Base-by-base conservation (phyloP, 192 early-diverging fungal genomes). In the Coemansia sp. region DNA sequence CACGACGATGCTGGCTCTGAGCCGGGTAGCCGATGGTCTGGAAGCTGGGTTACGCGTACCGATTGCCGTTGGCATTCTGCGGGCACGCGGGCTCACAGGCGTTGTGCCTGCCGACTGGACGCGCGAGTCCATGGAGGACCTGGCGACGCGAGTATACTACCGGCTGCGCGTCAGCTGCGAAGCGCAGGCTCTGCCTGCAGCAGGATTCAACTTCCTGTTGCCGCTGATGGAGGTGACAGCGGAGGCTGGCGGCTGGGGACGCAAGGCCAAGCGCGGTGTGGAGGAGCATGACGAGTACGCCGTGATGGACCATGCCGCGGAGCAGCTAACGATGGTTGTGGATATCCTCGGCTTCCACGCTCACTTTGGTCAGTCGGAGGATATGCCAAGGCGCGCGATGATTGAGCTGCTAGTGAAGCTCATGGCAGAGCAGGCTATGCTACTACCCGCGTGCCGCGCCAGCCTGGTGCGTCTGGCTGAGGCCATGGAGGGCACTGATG, bases 301-400 rank as follows among this genome's bases (percentile, higher is more conserved):
- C 28, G 74, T 70, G 52, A 57, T 76, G 62, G 75, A 84, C 64
- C 68, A 64, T 39, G 69, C 77, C 2, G 68, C 77, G 19, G 91
- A 91, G 63, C 91, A 93, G 70, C 84, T 93, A 52, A 79, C 83
- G 35, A 87, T 91, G 74, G 85, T 85, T 13, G 81, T 89, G 9
- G 89, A 89, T 47, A 75, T 91, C 23, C 73, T 93, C 32, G 74
- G 78, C 2, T 89, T 87, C 81, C 91, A 93, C 70, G 85, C 85
- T 21, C 35, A 78, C 73, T 38, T 80, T 77, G 81, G 70, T 38
- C 43, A 42, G 58, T 64, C 68, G 43, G 37, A 33, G 13, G 65
- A 60, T 16, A 67, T 91, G 66, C 91, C 92, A 37, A 84, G 91
- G 37, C 72, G 78, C 63, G 87, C 87, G 46, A 90, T 92, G 86